These are phyloP conservation scores for Bonnemaisonia californica DNA, from an alignment of 31 red algal genomes.

Conservation along the genomic window DNA sequence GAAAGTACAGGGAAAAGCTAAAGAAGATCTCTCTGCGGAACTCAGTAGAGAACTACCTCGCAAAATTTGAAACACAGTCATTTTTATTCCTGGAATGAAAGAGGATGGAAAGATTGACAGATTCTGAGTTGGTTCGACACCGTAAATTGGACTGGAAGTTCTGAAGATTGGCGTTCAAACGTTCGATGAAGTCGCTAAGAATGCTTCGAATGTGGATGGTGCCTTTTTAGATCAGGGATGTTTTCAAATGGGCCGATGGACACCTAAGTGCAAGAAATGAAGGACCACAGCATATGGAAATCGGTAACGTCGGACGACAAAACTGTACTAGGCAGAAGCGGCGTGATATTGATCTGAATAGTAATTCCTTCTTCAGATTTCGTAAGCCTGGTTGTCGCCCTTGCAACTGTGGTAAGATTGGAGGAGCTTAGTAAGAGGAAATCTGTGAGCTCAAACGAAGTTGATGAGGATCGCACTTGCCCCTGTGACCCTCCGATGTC, in stretches of 20 bases:
- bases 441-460: not conserved
- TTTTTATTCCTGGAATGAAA: too few species aligned
- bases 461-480: not conserved
- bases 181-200: conserved; percentile 7
- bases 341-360: not conserved
- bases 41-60: too few species aligned
- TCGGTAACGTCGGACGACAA: conserved; percentile 2
- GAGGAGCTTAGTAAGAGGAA: not conserved
- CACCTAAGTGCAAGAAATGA: not conserved
- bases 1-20: too few species aligned
- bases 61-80: too few species aligned
- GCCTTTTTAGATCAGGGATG: not conserved
- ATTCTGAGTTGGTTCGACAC: too few species aligned
- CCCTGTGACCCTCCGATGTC: not conserved
- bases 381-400: not conserved
- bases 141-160: conserved; percentile 27
- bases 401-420: not conserved
- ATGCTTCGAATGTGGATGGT: not conserved
- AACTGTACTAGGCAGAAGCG: not conserved
- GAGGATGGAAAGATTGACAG: too few species aligned
- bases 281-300: not conserved
- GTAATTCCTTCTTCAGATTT: not conserved
- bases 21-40: too few species aligned
- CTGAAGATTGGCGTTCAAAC: not conserved
- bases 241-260: not conserved